Evolutionary conservation across 129 eudicot species (phyloP).

Genomic region (Kitagawia praeruptora): DNA sequence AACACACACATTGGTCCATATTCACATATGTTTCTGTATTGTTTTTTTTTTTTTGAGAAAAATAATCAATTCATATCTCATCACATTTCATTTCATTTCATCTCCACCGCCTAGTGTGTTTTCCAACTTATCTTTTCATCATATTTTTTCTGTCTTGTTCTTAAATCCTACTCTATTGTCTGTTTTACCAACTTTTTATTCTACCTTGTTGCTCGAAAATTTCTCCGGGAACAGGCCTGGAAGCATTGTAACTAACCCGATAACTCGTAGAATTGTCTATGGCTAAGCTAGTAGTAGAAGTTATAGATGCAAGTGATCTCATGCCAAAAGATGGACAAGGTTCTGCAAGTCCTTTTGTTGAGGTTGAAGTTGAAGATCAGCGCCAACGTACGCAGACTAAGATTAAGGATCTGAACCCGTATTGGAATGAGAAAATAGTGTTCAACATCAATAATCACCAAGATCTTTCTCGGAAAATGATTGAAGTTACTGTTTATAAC

Average conservation of each 20-base stretch:
- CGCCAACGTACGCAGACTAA: constrained; percentile 53
- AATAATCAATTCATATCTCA: constrained; percentile 1
- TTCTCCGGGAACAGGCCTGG: constrained; percentile 6
- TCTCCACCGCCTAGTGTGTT: constrained; percentile 6
- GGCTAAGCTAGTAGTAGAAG: constrained; percentile 63
- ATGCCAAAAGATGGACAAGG: constrained; percentile 98
- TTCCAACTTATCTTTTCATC: background rate
- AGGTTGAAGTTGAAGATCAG: constrained; percentile 61
- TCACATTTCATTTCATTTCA: background rate
- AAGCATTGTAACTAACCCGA: background rate
- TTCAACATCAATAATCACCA: constrained; percentile 45
- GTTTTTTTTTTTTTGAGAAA: background rate
- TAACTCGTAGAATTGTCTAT: constrained; percentile 1
- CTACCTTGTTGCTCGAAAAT: background rate
- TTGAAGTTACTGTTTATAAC: constrained; percentile 54
- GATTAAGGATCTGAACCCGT: constrained; percentile 56
- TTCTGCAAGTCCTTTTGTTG: constrained; percentile 74
- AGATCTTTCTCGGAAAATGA: constrained; percentile 17
- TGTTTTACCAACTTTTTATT: background rate
- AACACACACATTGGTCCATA: constrained; percentile 1
- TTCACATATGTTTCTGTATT: constrained; percentile 11
- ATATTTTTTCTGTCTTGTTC: background rate
- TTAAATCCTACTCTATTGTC: background rate
- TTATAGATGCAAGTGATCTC: constrained; percentile 65
- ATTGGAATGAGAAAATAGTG: constrained; percentile 62